phyloP scores from a whole-genome alignment of 1,284 basidiomycete species.

The Veloboletus limbatus region DNA sequence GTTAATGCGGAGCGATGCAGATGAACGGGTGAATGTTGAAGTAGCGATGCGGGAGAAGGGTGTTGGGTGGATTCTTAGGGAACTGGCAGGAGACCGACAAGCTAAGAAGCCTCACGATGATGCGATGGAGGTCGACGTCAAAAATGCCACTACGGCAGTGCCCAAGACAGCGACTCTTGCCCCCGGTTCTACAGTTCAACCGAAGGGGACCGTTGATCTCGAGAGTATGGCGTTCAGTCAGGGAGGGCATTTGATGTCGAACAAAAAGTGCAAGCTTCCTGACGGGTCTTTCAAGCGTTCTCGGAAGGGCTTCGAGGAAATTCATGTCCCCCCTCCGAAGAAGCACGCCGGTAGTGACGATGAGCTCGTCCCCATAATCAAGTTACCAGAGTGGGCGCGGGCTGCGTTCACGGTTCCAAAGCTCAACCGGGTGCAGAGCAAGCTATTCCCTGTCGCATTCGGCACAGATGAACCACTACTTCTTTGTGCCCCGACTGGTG shows the following conservation, averaged over 20 bases:
- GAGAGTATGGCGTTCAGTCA: slow-evolving; percentile 96
- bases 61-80: slow-evolving; percentile 92
- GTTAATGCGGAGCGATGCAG: slow-evolving; percentile 85
- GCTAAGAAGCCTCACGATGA: slow-evolving; percentile 50
- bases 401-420: slow-evolving; percentile 82
- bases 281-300: slow-evolving; percentile 97
- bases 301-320: slow-evolving; percentile 97
- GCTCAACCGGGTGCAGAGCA: slow-evolving; percentile 94
- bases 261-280: slow-evolving; percentile 97
- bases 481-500: slow-evolving; percentile 97
- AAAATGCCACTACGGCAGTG: slow-evolving; percentile 46
- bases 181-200: slow-evolving; percentile 85
- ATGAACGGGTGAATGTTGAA: slow-evolving; percentile 92
- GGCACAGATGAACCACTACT: slow-evolving; percentile 93
- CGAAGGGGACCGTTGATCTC: slow-evolving; percentile 85
- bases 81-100: slow-evolving; percentile 77
- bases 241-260: slow-evolving; percentile 96
- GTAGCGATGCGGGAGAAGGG: slow-evolving; percentile 99
- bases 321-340: slow-evolving; percentile 95
- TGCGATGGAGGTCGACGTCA: slow-evolving; percentile 79
- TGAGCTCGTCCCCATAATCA: slow-evolving; percentile 74
- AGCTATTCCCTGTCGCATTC: slow-evolving; percentile 90
- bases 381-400: slow-evolving; percentile 85
- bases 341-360: slow-evolving; percentile 65
- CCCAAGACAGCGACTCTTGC: slow-evolving; percentile 88